Evolutionary conservation across 1,284 basidiomycete species (phyloP).

Genomic region (Austroboletus novae-zelandiae): DNA sequence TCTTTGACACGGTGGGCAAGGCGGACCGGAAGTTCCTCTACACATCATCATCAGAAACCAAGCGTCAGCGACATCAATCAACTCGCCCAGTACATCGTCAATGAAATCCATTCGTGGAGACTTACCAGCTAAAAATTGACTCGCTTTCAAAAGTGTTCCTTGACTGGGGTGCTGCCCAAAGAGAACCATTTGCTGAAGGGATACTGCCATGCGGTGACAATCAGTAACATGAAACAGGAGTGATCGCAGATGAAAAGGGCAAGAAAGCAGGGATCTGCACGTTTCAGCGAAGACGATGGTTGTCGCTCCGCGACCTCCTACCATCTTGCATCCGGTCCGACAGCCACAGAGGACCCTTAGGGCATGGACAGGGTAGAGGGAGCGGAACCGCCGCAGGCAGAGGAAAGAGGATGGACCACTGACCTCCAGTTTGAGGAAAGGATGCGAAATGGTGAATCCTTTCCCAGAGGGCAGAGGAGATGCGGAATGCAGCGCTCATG

Average conservation of each 20-base stretch:
- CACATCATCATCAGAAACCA: background rate
- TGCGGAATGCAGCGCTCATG: conserved; percentile 53
- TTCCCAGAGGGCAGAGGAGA: conserved; percentile 83
- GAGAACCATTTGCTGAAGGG: conserved; percentile 34
- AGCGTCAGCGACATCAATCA: too few species aligned
- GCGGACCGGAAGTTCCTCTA: conserved; percentile 78
- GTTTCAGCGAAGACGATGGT: too few species aligned
- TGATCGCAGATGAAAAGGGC: too few species aligned
- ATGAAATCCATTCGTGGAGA: too few species aligned
- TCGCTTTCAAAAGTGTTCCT: conserved; percentile 31
- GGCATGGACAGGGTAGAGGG: too few species aligned
- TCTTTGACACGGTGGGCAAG: conserved; percentile 97
- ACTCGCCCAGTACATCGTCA: conserved; percentile 45
- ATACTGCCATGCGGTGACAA: conserved; percentile 6
- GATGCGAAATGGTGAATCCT: conserved; percentile 92
- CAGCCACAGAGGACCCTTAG: too few species aligned
- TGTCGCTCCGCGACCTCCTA: too few species aligned
- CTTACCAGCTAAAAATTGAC: conserved; percentile 29
- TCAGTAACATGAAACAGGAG: too few species aligned
- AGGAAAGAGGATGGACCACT: conserved; percentile 24
- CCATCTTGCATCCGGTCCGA: too few species aligned
- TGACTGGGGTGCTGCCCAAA: conserved; percentile 35
- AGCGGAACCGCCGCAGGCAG: too few species aligned
- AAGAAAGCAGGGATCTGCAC: too few species aligned
- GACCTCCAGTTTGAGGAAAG: conserved; percentile 90